Conservation (phyloP, 352 stramenopile species). For the Pythium angustatum region DNA sequence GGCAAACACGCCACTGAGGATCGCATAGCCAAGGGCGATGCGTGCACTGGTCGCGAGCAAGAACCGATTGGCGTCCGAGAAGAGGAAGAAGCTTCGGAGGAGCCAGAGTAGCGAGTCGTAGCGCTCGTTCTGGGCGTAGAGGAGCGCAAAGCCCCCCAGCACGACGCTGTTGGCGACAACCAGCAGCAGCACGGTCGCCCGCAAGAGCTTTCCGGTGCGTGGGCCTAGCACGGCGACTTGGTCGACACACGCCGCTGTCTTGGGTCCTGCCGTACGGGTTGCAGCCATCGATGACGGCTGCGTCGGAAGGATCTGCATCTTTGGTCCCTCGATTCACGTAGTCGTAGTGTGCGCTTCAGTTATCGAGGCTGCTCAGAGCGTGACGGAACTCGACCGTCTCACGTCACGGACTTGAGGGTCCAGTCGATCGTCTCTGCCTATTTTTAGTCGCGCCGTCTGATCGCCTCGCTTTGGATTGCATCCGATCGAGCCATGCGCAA, state of each 20-base stretch:
- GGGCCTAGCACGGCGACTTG: background rate
- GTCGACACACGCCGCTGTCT: constrained; percentile 1
- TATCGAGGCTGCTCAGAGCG: no score
- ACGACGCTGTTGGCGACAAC: constrained; percentile 4
- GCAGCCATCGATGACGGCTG: no score
- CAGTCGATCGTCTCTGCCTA: no score
- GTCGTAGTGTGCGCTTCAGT: no score
- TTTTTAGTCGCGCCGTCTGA: no score
- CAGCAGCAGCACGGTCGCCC: background rate
- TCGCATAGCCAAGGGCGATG: background rate
- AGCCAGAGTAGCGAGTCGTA: constrained; percentile 14
- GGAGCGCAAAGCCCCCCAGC: constrained; percentile 5
- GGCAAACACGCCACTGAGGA: background rate
- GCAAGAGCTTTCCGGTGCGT: background rate
- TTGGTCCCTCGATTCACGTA: no score
- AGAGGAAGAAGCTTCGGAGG: constrained; percentile 4
- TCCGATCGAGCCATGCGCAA: no score
- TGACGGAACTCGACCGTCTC: no score
- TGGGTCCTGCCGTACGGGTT: no score
- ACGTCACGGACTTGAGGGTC: no score
- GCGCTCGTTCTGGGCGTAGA: constrained; percentile 7
- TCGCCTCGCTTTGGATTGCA: no score
- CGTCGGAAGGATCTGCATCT: no score
- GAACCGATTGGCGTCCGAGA: constrained; percentile 1
- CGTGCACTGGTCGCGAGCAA: background rate